Evolutionary conservation across 2,329 filamentous ascomycete genomes (phyloP).

Genomic region (Orbilia javanica): DNA sequence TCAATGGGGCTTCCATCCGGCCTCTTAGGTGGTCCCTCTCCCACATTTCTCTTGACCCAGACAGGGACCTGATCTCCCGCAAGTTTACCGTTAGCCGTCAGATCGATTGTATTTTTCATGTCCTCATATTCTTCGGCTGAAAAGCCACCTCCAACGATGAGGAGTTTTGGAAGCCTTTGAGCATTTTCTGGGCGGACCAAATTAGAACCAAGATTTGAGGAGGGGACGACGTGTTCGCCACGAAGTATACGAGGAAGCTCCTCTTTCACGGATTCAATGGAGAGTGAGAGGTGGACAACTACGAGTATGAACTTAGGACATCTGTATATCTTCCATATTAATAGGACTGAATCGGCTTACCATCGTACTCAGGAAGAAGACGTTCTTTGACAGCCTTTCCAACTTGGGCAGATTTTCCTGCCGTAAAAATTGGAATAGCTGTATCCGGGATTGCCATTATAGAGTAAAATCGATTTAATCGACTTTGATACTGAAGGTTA

Average conservation of each 20-base stretch:
- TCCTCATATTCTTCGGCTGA: slow-evolving; percentile 39
- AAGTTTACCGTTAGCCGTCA: slow-evolving; percentile 36
- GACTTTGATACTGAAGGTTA: background rate
- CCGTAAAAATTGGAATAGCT: slow-evolving; percentile 45
- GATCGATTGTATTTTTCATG: slow-evolving; percentile 44
- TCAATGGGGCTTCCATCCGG: slow-evolving; percentile 14
- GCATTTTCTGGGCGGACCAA: slow-evolving; percentile 33
- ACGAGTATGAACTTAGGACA: background rate
- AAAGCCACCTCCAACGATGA: slow-evolving; percentile 42
- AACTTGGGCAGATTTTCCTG: slow-evolving; percentile 25
- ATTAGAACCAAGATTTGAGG: slow-evolving; percentile 40
- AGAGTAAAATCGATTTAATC: background rate
- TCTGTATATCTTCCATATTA: background rate
- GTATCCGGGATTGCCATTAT: slow-evolving; percentile 29
- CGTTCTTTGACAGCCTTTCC: slow-evolving; percentile 31
- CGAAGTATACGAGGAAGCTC: slow-evolving; percentile 42
- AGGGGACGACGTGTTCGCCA: slow-evolving; percentile 30
- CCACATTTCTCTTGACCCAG: slow-evolving; percentile 36
- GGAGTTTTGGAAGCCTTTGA: slow-evolving; percentile 37
- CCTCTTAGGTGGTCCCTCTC: background rate
- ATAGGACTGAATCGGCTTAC: slow-evolving; percentile 6
- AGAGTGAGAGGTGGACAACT: slow-evolving; percentile 41
- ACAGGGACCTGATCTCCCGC: slow-evolving; percentile 27
- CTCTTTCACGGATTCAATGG: slow-evolving; percentile 32
- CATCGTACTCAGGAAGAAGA: slow-evolving; percentile 49